Evolutionary conservation across 371 early-diverging fungal genomes (phyloP).

Genomic region (Lichtheimia ramosa): DNA sequence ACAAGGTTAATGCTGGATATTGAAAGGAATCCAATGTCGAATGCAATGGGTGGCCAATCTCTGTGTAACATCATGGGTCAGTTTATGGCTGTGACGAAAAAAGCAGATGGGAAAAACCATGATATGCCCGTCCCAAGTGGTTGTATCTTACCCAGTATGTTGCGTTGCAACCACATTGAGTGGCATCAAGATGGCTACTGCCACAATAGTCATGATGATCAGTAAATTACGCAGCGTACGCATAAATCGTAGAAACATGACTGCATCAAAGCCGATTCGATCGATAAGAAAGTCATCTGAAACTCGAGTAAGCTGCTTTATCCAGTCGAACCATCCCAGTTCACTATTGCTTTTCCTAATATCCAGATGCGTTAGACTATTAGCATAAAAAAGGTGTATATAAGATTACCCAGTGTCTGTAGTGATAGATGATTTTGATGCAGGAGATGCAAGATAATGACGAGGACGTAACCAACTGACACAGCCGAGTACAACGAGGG

Average conservation of each 20-base stretch:
- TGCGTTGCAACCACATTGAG: conserved; percentile 58
- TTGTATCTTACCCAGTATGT: conserved; percentile 31
- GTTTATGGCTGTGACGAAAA: not conserved
- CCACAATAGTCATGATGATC: conserved; percentile 56
- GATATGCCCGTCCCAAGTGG: not conserved
- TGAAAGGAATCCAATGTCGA: conserved; percentile 36
- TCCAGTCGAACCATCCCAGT: conserved; percentile 65
- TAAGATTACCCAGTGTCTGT: not conserved
- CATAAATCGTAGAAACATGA: conserved; percentile 75
- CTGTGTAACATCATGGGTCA: conserved; percentile 31
- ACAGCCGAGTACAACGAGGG: conserved; percentile 43
- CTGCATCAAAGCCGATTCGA: conserved; percentile 79
- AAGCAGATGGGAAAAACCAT: not conserved
- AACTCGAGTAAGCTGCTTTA: conserved; percentile 55
- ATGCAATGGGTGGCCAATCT: conserved; percentile 45
- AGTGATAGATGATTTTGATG: conserved; percentile 1
- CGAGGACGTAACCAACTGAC: conserved; percentile 49
- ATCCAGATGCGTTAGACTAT: not conserved
- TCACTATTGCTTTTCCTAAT: conserved; percentile 27
- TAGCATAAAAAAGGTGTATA: not conserved
- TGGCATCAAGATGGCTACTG: conserved; percentile 61
- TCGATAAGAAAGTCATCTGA: conserved; percentile 59
- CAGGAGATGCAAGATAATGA: conserved; percentile 48
- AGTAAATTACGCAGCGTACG: conserved; percentile 60
- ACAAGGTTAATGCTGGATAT: conserved; percentile 35